These are phyloP conservation scores for Triticum monococcum DNA, from an alignment of 176 grass and related monocot genomes.

Conservation along the genomic window DNA sequence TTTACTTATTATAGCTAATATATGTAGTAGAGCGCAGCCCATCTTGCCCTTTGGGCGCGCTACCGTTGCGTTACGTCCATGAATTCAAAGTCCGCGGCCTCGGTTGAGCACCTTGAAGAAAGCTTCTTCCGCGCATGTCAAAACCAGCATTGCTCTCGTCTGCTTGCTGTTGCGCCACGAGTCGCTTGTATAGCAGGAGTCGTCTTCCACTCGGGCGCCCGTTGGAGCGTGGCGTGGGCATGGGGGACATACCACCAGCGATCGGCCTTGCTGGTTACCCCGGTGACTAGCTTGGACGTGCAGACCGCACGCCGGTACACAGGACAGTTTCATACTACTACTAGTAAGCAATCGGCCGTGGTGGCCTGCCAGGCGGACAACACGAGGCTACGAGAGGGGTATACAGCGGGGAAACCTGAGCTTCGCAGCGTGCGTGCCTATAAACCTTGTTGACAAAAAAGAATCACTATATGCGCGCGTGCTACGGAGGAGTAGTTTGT, in stretches of 20 bases:
- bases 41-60: neutral
- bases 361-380: no score
- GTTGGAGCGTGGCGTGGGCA: neutral
- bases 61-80: slow-evolving; percentile 6
- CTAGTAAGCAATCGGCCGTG: no score
- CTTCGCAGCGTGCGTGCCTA: neutral
- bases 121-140: neutral
- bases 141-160: neutral
- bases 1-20: no score
- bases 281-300: neutral
- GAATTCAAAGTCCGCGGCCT: slow-evolving; percentile 15
- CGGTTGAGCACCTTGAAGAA: neutral
- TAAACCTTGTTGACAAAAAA: neutral
- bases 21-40: neutral
- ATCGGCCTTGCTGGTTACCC: neutral
- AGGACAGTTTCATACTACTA: no score
- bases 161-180: neutral
- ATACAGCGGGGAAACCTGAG: no score
- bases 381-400: no score
- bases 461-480: neutral
- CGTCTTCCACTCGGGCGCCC: neutral
- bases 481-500: neutral
- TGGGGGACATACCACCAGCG: no score
- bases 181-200: neutral
- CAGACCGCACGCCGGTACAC: no score